Percentiles rank a stretch among this genome's conserved stretches.
Evolutionary conservation across 1,284 basidiomycete species (phyloP).

Genomic region (Phaffia rhodozyma): DNA sequence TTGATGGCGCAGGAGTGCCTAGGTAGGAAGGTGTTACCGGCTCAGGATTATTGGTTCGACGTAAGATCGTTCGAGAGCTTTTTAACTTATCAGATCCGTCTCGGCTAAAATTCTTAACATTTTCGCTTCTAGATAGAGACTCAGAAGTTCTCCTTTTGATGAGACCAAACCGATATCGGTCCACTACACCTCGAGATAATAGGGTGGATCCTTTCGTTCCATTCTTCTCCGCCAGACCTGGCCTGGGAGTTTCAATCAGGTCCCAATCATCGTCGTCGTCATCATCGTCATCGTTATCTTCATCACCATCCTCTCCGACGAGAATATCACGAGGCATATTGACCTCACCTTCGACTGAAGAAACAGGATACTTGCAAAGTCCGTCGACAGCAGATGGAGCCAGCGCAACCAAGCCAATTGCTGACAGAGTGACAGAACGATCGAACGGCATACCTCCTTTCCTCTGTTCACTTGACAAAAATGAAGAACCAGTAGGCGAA

Average conservation of each 20-base stretch:
- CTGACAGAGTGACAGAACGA: too few species aligned
- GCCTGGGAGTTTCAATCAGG: constrained; percentile 53
- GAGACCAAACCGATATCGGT: constrained; percentile 43
- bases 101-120: neutral
- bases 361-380: too few species aligned
- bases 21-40: constrained; percentile 56
- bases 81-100: constrained; percentile 29
- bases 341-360: too few species aligned
- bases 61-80: constrained; percentile 49
- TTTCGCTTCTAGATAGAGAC: constrained; percentile 14
- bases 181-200: constrained; percentile 70
- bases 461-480: too few species aligned
- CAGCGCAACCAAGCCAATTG: too few species aligned
- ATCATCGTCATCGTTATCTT: constrained; percentile 35
- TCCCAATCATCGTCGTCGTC: constrained; percentile 76
- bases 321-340: too few species aligned
- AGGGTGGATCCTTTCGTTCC: constrained; percentile 59
- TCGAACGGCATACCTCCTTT: too few species aligned
- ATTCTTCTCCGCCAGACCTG: constrained; percentile 62
- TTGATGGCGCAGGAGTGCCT: constrained; percentile 52
- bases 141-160: constrained; percentile 7
- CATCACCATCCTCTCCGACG: too few species aligned
- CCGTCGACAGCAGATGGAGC: too few species aligned
- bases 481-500: too few species aligned
- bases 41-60: neutral